phyloP scores from a whole-genome alignment of 2,329 filamentous ascomycete species.

The Microsporum ferrugineum region DNA sequence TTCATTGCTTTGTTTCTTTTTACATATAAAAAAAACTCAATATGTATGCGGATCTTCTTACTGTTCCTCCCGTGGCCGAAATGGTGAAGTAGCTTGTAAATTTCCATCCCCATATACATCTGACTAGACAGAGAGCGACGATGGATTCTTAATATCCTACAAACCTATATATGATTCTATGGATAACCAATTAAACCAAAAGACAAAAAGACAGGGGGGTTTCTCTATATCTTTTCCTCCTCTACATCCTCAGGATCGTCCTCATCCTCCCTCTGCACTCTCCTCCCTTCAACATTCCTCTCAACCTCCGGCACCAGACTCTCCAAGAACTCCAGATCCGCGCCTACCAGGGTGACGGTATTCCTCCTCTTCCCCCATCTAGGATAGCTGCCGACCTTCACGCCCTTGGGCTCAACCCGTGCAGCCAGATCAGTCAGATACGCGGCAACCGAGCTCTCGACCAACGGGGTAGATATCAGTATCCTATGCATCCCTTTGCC shows the following conservation, averaged over 20 bases:
- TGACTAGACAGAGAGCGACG: too few species aligned
- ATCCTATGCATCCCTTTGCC: slow-evolving; percentile 70
- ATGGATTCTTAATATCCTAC: not conserved
- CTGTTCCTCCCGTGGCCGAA: too few species aligned
- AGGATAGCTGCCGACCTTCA: slow-evolving; percentile 94
- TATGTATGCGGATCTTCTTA: not conserved
- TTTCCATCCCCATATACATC: too few species aligned
- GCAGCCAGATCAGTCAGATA: slow-evolving; percentile 71
- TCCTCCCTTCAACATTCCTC: slow-evolving; percentile 59
- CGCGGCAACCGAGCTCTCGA: slow-evolving; percentile 73
- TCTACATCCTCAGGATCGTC: slow-evolving; percentile 41
- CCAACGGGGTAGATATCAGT: slow-evolving; percentile 73
- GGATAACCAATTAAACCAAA: not conserved
- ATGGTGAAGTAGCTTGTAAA: too few species aligned
- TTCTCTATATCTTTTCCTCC: slow-evolving; percentile 14
- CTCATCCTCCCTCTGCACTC: slow-evolving; percentile 61
- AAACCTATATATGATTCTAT: not conserved
- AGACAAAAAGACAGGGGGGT: not conserved
- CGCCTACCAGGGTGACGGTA: slow-evolving; percentile 76
- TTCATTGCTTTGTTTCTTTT: not conserved
- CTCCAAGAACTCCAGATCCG: slow-evolving; percentile 66
- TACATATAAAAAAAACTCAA: not conserved
- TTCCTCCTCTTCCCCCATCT: slow-evolving; percentile 80
- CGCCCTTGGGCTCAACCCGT: slow-evolving; percentile 59
- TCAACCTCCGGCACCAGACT: slow-evolving; percentile 67